These are phyloP conservation scores for bread wheat (Triticum aestivum) DNA, from an alignment of 176 grass and related monocot genomes.

Conservation along the genomic window IWGSC_CS_RefSeq_v2.1 NC_057813.1:654734237-654734736, in stretches of 20 bases:
- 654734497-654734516: background rate
- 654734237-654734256: too few species aligned
- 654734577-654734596: background rate
- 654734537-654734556: background rate
- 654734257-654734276: too few species aligned
- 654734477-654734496: background rate
- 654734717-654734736: constrained; percentile 45
- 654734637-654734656: constrained; percentile 90
- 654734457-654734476: too few species aligned
- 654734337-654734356: too few species aligned
- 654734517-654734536: background rate
- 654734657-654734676: constrained; percentile 55
- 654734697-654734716: constrained; percentile 71
- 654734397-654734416: too few species aligned
- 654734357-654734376: too few species aligned
- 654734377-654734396: too few species aligned
- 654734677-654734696: constrained; percentile 92
- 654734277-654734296: too few species aligned
- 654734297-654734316: too few species aligned
- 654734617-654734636: constrained; percentile 20
- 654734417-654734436: too few species aligned
- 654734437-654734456: too few species aligned
- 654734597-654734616: background rate
- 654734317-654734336: too few species aligned
- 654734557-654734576: background rate